Percentiles rank a stretch among this genome's conserved stretches.
These are phyloP conservation scores for Neurospora intermedia DNA, from an alignment of 495 filamentous ascomycete species.

Conservation along the genomic window DNA sequence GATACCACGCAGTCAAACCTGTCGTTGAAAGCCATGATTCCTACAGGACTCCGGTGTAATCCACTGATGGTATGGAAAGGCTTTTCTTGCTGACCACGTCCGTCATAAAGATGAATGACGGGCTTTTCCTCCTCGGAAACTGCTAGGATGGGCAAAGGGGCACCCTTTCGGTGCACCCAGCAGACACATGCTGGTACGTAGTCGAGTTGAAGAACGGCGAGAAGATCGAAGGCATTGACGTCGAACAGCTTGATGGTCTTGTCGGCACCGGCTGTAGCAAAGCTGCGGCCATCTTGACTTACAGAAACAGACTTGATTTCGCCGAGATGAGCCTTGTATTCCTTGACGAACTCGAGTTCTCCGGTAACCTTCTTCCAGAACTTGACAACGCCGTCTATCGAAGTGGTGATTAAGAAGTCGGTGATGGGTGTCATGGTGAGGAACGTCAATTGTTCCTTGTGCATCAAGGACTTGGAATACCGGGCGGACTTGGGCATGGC, in stretches of 20 bases:
- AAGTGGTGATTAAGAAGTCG: conserved; percentile 90
- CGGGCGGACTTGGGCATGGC: conserved; percentile 72
- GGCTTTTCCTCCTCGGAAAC: conserved; percentile 73
- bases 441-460: conserved; percentile 86
- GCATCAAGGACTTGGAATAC: conserved; percentile 97
- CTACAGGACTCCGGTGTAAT: conserved; percentile 68
- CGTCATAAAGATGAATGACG: conserved; percentile 75
- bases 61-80: conserved; percentile 64
- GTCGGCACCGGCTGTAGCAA: conserved; percentile 79
- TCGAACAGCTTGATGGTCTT: conserved; percentile 94
- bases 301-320: conserved; percentile 74
- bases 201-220: conserved; percentile 68
- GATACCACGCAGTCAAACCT: conserved; percentile 83
- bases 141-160: conserved; percentile 75
- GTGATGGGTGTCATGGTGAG: conserved; percentile 78
- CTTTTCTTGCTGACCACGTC: conserved; percentile 63
- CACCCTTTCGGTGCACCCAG: conserved; percentile 85
- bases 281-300: conserved; percentile 85
- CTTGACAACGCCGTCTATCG: conserved; percentile 86
- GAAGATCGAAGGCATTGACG: conserved; percentile 85
- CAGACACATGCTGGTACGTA: conserved; percentile 70
- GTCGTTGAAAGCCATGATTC: conserved; percentile 81
- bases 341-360: conserved; percentile 94
- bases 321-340: conserved; percentile 81
- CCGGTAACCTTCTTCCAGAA: conserved; percentile 97